Percentiles rank a stretch among this genome's conserved stretches.
phyloP scores from a whole-genome alignment of 2,329 filamentous ascomycete species.

The Didymella segeticola region DNA sequence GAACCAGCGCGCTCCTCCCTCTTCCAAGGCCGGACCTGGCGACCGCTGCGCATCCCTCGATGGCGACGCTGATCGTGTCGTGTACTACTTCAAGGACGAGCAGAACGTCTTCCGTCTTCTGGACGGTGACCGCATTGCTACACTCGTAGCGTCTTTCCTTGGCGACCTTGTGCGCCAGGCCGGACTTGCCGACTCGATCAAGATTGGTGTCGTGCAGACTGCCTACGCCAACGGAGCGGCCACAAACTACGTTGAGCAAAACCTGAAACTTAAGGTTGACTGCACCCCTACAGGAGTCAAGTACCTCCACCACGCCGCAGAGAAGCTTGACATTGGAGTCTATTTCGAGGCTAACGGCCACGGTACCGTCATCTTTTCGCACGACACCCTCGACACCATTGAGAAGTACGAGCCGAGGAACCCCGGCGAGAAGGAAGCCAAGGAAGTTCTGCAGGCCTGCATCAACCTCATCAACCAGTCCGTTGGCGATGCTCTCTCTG shows the following conservation, averaged over 20 bases:
- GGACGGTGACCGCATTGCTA: slow-evolving; percentile 96
- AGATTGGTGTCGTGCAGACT: slow-evolving; percentile 94
- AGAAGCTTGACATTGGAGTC: slow-evolving; percentile 92
- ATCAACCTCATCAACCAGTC: slow-evolving; percentile 97
- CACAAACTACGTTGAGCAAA: slow-evolving; percentile 88
- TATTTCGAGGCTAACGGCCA: slow-evolving; percentile 99
- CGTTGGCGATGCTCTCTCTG: slow-evolving; percentile 92
- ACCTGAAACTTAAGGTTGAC: slow-evolving; percentile 85
- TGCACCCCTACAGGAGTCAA: slow-evolving; percentile 97
- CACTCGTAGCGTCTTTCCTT: slow-evolving; percentile 91
- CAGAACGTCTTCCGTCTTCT: slow-evolving; percentile 88
- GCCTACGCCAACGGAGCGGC: slow-evolving; percentile 97
- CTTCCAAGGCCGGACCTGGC: slow-evolving; percentile 75
- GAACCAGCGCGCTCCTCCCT: slow-evolving; percentile 86
- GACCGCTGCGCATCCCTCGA: slow-evolving; percentile 90
- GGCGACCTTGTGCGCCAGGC: slow-evolving; percentile 83
- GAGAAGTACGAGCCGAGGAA: slow-evolving; percentile 82
- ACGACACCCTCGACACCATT: slow-evolving; percentile 80
- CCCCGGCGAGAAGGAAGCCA: slow-evolving; percentile 86
- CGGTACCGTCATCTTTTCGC: slow-evolving; percentile 93
- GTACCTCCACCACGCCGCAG: slow-evolving; percentile 95
- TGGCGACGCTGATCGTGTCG: slow-evolving; percentile 92
- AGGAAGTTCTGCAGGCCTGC: slow-evolving; percentile 82
- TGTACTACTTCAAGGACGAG: slow-evolving; percentile 91
- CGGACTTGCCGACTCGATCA: slow-evolving; percentile 78